These are phyloP conservation scores for Blastocystis sp. DNA, from an alignment of 352 stramenopile species.

Conservation along the genomic window DNA sequence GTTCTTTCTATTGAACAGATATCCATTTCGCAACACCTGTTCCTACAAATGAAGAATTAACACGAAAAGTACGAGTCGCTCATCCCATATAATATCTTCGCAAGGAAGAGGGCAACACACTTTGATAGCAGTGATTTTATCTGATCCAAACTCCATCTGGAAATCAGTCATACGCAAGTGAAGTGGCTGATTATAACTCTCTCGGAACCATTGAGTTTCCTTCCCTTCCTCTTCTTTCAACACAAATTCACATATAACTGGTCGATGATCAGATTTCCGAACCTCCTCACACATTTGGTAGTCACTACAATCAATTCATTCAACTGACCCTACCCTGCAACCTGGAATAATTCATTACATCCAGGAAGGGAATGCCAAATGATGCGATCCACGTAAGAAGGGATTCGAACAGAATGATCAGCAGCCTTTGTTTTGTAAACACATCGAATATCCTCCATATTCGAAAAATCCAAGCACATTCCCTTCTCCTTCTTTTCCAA, in stretches of 20 bases:
- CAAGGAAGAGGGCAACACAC: constrained; percentile 27
- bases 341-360: neutral
- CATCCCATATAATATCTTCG: neutral
- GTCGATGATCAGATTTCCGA: constrained; percentile 4
- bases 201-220: neutral
- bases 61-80: neutral
- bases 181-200: neutral
- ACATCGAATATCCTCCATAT: neutral
- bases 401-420: neutral
- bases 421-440: constrained; percentile 10
- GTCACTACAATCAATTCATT: neutral
- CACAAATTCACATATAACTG: neutral
- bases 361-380: neutral
- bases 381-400: constrained; percentile 10
- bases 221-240: neutral
- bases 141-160: neutral
- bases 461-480: neutral
- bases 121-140: neutral
- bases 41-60: neutral
- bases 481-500: neutral
- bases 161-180: neutral
- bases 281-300: constrained; percentile 9
- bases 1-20: neutral
- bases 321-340: neutral
- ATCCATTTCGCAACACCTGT: neutral